Evolutionary conservation across 2,329 filamentous ascomycete genomes (phyloP), one percentile per base, ranked within the genome.

Genomic region (Rhytidhysteron rufulum): DNA sequence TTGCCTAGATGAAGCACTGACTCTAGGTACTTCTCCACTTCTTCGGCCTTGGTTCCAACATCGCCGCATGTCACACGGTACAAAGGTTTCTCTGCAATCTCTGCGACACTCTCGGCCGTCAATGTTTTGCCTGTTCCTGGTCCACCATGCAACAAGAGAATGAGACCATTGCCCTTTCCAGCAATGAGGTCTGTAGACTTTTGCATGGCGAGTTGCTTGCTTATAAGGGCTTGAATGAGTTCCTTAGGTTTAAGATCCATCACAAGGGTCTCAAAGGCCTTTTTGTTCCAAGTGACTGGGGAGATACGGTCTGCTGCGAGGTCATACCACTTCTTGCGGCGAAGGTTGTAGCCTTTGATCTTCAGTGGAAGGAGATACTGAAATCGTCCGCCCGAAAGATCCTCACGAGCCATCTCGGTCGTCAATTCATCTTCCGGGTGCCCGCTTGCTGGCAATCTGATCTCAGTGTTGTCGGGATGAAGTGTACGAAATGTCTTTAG

Each of bases 131-230:
- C 74, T 2, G 73, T 69, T 2, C 73, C 73, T 3, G 35, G 35
- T 18, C 22, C 35, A 1, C 73, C 73, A 31, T 61, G 63, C 4
- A 76, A 62, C 6, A 75, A 63, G 38, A 76, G 57, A 36, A 75
- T 72, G 27, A 75, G 63, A 10, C 74, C 73, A 19, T 64, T 63
- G 11, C 73, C 74, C 48, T 77, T 77, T 20, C 71, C 72, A 13
- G 66, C 58, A 16, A 77, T 70, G 18, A 77, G 57, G 47, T 77
- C 73, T 48, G 74, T 71, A 20, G 34, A 37, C 70, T 41, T 70
- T 62, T 49, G 32, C n/a, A 25, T 18, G 19, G 73, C 69, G 8
- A 63, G 65, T 15, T 66, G 61, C 8, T 68, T 67, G 48, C 74
- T 66, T 15, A 36, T 25, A 11, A 36, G 34, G 8, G 68, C 69